phyloP scores from a whole-genome alignment of 352 stramenopile species.

The Phytopythium helicoides region DNA sequence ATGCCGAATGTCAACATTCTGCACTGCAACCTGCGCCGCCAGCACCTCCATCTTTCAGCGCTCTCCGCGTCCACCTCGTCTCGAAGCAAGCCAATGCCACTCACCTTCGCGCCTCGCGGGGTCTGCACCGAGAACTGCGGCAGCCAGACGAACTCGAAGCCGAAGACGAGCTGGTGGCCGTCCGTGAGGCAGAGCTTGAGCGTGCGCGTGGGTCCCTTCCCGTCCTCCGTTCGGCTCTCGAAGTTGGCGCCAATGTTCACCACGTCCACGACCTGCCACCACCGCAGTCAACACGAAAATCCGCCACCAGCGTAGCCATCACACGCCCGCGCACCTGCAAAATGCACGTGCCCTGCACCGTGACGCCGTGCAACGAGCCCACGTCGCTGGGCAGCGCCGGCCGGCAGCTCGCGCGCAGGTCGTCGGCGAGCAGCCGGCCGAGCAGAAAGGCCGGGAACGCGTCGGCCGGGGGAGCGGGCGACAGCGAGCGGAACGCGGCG shows the following conservation, averaged over 20 bases:
- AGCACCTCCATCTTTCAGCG: neutral
- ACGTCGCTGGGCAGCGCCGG: constrained; percentile 55
- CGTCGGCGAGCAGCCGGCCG: constrained; percentile 52
- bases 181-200: constrained; percentile 86
- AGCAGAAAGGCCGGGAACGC: constrained; percentile 53
- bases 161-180: constrained; percentile 68
- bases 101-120: constrained; percentile 59
- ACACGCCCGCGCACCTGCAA: constrained; percentile 42
- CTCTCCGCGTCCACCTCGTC: neutral
- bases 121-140: constrained; percentile 52
- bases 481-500: constrained; percentile 27
- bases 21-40: constrained; percentile 38
- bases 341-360: constrained; percentile 66
- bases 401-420: constrained; percentile 65
- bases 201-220: constrained; percentile 54
- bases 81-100: neutral
- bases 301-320: constrained; percentile 2
- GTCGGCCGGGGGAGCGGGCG: constrained; percentile 12
- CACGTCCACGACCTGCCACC: constrained; percentile 70
- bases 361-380: constrained; percentile 40
- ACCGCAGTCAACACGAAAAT: neutral
- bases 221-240: constrained; percentile 67
- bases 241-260: constrained; percentile 78
- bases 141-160: constrained; percentile 68
- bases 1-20: constrained; percentile 67